Base-by-base conservation (phyloP, 1,139 yeast genomes). In the Debaryomyces subglobosus region DNA sequence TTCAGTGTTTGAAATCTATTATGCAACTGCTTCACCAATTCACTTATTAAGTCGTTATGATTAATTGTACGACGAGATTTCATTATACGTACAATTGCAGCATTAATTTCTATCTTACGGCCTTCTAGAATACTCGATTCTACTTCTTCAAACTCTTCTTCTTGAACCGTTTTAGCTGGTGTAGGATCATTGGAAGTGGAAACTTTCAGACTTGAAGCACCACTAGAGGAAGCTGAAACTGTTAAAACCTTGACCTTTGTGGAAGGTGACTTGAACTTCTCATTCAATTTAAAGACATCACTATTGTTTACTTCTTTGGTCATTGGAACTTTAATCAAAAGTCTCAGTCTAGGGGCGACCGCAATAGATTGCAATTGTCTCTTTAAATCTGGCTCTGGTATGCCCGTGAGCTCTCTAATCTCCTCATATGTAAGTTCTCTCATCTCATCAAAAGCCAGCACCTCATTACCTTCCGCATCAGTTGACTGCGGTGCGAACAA, bases 61-160 rank as follows among this genome's bases (percentile, higher is more conserved):
- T 68, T 74, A 47, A 86, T 61, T 0, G 77, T 67, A 58, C 84
- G 85, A 33, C 92, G 72, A 0, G 89, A 78, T 64, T 94, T 94
- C 94, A 94, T 86, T 9, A 87, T 82, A 47, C 98, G 77, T 2
- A 92, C 96, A 49, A 92, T 81, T 0, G 96, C 96, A 0, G 98
- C 97, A 60, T 89, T 95, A 3, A 89, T 77, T 59, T 86, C 90
- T 49, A 78, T 76, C 54, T 82, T 71, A 44, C 84, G 66, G 20
- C 82, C 83, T 47, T 74, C 74, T 39, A 62, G 49, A 23, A 74
- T 72, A 39, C 64, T 63, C 2, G 57, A 53, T 47, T 65, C 66
- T 2, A 72, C 69, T 46, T 76, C 79, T 38, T 68, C 71, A 1
- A 56, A 52, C 47, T 73, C 79, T 43, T 68, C 72, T 29, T 73